Evolutionary conservation across 805 yeast genomes (phyloP).

Genomic region (Peterozyma xylosa): DNA sequence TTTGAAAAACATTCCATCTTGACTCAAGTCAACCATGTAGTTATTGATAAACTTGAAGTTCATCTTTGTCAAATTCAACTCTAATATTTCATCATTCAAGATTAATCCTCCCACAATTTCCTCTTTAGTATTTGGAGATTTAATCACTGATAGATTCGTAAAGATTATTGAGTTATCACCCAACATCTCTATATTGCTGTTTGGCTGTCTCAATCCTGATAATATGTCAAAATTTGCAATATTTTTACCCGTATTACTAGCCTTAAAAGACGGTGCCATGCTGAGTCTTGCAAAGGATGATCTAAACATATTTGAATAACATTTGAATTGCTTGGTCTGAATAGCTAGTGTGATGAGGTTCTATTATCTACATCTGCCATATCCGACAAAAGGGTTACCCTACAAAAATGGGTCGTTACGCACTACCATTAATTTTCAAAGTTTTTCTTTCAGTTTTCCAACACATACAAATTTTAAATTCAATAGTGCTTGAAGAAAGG

Average conservation of each 20-base stretch:
- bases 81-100: conserved; percentile 52
- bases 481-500: too few relatives aligned
- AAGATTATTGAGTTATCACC: conserved; percentile 53
- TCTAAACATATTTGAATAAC: too few relatives aligned
- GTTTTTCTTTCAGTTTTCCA: too few relatives aligned
- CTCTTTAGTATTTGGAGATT: conserved; percentile 29
- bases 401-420: too few relatives aligned
- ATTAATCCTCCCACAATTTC: conserved; percentile 39
- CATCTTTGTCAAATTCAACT: conserved; percentile 37
- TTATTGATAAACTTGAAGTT: conserved; percentile 34
- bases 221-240: conserved; percentile 37
- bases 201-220: conserved; percentile 33
- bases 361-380: too few relatives aligned
- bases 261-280: conserved; percentile 17
- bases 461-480: too few relatives aligned
- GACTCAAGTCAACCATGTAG: conserved; percentile 2
- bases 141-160: conserved; percentile 42
- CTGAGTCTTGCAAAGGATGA: too few relatives aligned
- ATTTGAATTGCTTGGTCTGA: too few relatives aligned
- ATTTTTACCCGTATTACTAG: conserved; percentile 26
- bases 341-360: too few relatives aligned
- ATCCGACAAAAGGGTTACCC: too few relatives aligned
- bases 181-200: conserved; percentile 43
- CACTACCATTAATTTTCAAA: too few relatives aligned
- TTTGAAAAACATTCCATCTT: conserved; percentile 45